A percentile compares a stretch with the other conserved stretches of the same genome.
Conservation (phyloP, 495 filamentous ascomycete species). For the Aspergillus avenaceus region DNA sequence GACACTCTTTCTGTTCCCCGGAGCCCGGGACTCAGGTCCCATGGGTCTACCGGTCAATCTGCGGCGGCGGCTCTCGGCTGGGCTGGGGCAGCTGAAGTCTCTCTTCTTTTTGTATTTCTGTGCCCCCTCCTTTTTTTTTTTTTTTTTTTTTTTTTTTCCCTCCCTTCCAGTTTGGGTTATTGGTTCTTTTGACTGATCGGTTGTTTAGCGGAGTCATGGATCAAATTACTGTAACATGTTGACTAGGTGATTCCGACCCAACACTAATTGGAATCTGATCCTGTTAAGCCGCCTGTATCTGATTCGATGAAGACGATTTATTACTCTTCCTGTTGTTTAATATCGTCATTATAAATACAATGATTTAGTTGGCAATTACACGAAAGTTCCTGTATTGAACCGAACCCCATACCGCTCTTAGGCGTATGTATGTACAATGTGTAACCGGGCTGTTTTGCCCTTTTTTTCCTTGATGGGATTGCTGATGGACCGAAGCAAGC, state of each 20-base stretch:
- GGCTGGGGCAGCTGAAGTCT: background rate
- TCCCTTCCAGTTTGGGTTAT: background rate
- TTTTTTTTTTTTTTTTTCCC: constrained; percentile 4
- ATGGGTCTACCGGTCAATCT: constrained; percentile 29
- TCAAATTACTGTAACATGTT: constrained; percentile 2
- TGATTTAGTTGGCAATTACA: background rate
- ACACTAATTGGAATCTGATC: constrained; percentile 14
- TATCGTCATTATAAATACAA: background rate
- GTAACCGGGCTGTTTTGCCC: constrained; percentile 7
- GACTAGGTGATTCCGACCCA: constrained; percentile 10
- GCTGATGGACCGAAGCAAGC: background rate
- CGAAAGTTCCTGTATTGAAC: constrained; percentile 2
- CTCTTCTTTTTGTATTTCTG: constrained; percentile 6
- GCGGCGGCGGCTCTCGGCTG: constrained; percentile 22
- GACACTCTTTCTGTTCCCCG: constrained; percentile 35
- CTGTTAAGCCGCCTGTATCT: constrained; percentile 9
- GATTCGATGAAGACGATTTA: constrained; percentile 3
- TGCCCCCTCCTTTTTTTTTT: background rate
- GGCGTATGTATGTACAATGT: background rate
- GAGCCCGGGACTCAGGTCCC: constrained; percentile 32
- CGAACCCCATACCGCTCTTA: constrained; percentile 9
- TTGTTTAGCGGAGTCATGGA: constrained; percentile 6
- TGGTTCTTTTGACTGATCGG: background rate
- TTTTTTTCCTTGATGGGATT: background rate
- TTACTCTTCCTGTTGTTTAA: constrained; percentile 1